Evolutionary conservation across 352 stramenopile genomes (phyloP).

Genomic region (Phytophthora multivora): DNA sequence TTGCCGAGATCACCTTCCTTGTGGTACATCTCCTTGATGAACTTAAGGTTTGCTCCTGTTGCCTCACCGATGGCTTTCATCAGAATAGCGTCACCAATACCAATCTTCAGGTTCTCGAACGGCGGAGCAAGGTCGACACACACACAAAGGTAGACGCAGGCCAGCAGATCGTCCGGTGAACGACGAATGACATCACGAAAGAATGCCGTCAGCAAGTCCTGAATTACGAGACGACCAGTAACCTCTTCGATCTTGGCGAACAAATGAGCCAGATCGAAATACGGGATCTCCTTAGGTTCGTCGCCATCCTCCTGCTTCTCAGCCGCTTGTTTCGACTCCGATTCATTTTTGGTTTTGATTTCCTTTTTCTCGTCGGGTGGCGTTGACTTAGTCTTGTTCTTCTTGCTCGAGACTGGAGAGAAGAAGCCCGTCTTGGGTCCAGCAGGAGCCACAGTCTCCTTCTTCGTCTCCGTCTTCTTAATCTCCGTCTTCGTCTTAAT

Average conservation of each 20-base stretch:
- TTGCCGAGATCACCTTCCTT: constrained; percentile 97
- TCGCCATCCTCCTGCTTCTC: constrained; percentile 13
- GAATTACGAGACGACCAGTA: constrained; percentile 79
- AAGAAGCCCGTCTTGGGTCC: constrained; percentile 42
- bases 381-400: constrained; percentile 21
- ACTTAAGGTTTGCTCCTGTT: constrained; percentile 88
- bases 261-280: constrained; percentile 65
- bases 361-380: constrained; percentile 17
- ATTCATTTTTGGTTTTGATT: constrained; percentile 9
- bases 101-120: constrained; percentile 98
- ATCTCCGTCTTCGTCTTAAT: constrained; percentile 6
- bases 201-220: constrained; percentile 87
- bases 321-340: constrained; percentile 14
- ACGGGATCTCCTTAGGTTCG: constrained; percentile 43
- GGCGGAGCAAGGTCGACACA: constrained; percentile 93
- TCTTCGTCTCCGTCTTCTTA: constrained; percentile 16
- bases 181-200: constrained; percentile 81
- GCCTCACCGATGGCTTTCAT: constrained; percentile 97
- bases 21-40: constrained; percentile 97
- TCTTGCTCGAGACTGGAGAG: constrained; percentile 24
- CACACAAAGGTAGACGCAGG: constrained; percentile 92
- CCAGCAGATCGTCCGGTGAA: constrained; percentile 83
- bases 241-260: constrained; percentile 82
- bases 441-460: constrained; percentile 14
- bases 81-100: constrained; percentile 97